phyloP scores from a whole-genome alignment of 2,329 filamentous ascomycete species.

The Colletotrichum eleusines region DNA sequence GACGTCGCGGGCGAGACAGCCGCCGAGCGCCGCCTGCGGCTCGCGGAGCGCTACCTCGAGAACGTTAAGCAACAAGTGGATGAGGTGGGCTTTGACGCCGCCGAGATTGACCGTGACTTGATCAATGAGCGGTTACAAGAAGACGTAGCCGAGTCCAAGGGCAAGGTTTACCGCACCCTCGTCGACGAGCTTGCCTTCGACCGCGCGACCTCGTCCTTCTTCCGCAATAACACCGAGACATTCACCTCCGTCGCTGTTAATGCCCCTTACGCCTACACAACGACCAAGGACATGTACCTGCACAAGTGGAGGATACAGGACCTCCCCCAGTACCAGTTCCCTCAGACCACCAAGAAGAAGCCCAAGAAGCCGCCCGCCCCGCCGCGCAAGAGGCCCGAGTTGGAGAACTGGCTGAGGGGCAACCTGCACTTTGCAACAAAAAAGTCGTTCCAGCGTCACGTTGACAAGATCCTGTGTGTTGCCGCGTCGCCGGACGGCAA shows the following conservation, averaged over 20 bases:
- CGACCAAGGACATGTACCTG: slow-evolving; percentile 85
- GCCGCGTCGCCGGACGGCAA: slow-evolving; percentile 91
- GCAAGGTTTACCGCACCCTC: slow-evolving; percentile 86
- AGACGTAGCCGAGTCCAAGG: slow-evolving; percentile 92
- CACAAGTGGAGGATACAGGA: slow-evolving; percentile 91
- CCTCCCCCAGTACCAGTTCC: slow-evolving; percentile 70
- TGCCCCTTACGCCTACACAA: slow-evolving; percentile 86
- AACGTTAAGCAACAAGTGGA: slow-evolving; percentile 88
- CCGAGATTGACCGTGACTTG: slow-evolving; percentile 90
- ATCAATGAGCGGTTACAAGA: slow-evolving; percentile 92
- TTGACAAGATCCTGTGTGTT: slow-evolving; percentile 82
- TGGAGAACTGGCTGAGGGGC: slow-evolving; percentile 73
- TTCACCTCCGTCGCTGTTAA: slow-evolving; percentile 85
- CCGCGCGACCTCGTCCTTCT: slow-evolving; percentile 75
- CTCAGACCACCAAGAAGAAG: slow-evolving; percentile 67
- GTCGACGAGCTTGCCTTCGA: slow-evolving; percentile 79
- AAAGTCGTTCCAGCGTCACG: slow-evolving; percentile 80
- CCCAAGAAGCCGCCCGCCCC: slow-evolving; percentile 69
- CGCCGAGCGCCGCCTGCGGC: slow-evolving; percentile 84
- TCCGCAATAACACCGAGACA: slow-evolving; percentile 81
- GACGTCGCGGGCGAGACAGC: slow-evolving; percentile 82
- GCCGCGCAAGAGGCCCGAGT: slow-evolving; percentile 71
- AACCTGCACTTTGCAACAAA: slow-evolving; percentile 71
- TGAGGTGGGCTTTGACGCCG: slow-evolving; percentile 90
- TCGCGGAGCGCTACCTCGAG: slow-evolving; percentile 93